Percentiles rank a stretch among this genome's conserved stretches.
Conservation (phyloP, 2,329 filamentous ascomycete genomes). For the Rasamsonia emersonii region DNA sequence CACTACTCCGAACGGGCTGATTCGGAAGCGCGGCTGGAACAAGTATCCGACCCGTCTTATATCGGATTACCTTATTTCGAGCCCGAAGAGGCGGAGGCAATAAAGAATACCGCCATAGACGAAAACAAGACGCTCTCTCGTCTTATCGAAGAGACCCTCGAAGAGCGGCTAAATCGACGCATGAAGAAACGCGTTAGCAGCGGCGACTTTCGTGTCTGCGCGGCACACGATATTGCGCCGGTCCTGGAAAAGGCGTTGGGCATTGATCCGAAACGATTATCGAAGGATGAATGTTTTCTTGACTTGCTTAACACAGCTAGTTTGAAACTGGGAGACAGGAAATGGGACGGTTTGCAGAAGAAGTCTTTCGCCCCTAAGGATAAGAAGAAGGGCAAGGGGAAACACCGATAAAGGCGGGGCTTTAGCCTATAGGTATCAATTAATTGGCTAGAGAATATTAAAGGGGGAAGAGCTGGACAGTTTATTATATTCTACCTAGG, state of each 20-base stretch:
- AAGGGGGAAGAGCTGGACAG: too few species aligned
- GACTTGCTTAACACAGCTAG: constrained; percentile 7
- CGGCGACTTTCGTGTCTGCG: constrained; percentile 23
- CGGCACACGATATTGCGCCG: constrained; percentile 26
- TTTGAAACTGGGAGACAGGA: constrained; percentile 1
- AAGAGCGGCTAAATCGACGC: constrained; percentile 16
- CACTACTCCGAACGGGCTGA: background rate
- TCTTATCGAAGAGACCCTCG: constrained; percentile 12
- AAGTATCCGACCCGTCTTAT: constrained; percentile 13
- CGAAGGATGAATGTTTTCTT: constrained; percentile 15
- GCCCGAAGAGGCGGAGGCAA: constrained; percentile 9
- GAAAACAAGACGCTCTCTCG: constrained; percentile 11
- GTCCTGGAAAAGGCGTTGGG: constrained; percentile 19
- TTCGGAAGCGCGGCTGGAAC: constrained; percentile 8
- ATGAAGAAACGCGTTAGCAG: constrained; percentile 22
- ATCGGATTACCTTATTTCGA: constrained; percentile 17
- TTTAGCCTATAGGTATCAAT: too few species aligned
- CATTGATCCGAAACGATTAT: constrained; percentile 19
- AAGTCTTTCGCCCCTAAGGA: too few species aligned
- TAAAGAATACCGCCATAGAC: constrained; percentile 9
- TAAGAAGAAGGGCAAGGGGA: background rate
- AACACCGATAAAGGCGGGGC: too few species aligned
- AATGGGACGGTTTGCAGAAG: constrained; percentile 5
- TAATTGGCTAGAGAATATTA: too few species aligned
- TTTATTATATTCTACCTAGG: too few species aligned